Percentiles rank a stretch among this genome's conserved stretches.
These are phyloP conservation scores for Venturiaceae sp. DNA, from an alignment of 2,329 filamentous ascomycete species.

Conservation along the genomic window DNA sequence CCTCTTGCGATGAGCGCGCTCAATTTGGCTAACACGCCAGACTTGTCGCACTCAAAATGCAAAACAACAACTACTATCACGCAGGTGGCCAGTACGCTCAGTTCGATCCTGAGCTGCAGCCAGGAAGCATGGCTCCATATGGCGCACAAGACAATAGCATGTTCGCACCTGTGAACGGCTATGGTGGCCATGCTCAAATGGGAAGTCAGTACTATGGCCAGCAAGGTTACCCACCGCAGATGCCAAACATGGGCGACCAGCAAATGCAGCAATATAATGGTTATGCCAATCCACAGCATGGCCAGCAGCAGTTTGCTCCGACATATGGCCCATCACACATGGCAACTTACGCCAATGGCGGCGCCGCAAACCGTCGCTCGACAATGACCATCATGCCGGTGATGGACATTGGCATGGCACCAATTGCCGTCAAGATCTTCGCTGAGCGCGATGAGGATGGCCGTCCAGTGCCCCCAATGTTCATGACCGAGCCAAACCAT, in stretches of 20 bases:
- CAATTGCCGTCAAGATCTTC: slow-evolving; percentile 9
- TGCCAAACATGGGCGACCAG: background rate
- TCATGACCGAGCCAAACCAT: background rate
- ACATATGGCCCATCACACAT: background rate
- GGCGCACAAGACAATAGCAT: background rate
- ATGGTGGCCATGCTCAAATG: background rate
- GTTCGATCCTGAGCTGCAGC: background rate
- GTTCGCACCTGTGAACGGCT: background rate
- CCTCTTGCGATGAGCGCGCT: background rate
- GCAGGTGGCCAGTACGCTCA: background rate
- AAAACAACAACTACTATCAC: background rate
- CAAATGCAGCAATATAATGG: background rate
- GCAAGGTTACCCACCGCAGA: background rate
- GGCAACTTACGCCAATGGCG: background rate
- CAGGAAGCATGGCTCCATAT: background rate
- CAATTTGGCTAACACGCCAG: background rate
- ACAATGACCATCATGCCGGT: background rate
- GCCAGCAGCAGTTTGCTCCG: background rate
- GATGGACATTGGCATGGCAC: background rate
- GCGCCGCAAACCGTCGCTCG: background rate
- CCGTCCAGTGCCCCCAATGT: background rate
- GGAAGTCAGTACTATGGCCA: background rate
- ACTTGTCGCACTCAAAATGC: background rate
- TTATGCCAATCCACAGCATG: too few relatives aligned
- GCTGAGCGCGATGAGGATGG: slow-evolving; percentile 12